Conservation (phyloP, 768 basidiomycete genomes). For the Russula dissimulans region DNA sequence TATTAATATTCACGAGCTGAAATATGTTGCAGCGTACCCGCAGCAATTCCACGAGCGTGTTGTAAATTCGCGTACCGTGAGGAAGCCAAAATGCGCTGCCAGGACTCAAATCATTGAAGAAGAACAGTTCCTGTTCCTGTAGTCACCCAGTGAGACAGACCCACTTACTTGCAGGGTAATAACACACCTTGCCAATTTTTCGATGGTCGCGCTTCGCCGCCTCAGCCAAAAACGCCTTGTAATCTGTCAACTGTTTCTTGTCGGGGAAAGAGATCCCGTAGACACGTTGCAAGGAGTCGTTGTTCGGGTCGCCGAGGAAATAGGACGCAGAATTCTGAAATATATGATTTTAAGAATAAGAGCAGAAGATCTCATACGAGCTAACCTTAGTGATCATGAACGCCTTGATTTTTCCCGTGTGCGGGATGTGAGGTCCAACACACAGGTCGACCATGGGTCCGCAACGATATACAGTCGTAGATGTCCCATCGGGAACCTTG, state of each 20-base stretch:
- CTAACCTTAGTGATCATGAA: constrained; percentile 90
- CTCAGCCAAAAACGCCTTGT: constrained; percentile 93
- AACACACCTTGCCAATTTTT: constrained; percentile 75
- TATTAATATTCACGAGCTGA: constrained; percentile 2
- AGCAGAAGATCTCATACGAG: not conserved
- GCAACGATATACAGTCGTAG: constrained; percentile 96
- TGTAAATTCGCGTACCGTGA: constrained; percentile 95
- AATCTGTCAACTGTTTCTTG: constrained; percentile 87
- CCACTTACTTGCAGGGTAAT: not conserved
- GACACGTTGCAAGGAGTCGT: constrained; percentile 91
- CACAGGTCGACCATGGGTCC: constrained; percentile 98
- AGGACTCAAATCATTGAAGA: constrained; percentile 95
- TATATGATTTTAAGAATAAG: not conserved
- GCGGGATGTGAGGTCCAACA: constrained; percentile 94
- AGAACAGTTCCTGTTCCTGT: constrained; percentile 93
- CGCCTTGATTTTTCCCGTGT: constrained; percentile 96
- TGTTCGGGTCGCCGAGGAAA: constrained; percentile 88
- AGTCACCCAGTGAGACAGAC: constrained; percentile 8
- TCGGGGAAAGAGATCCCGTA: constrained; percentile 99
- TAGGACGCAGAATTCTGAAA: constrained; percentile 90
- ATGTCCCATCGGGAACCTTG: constrained; percentile 93
- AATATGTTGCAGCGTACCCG: constrained; percentile 44
- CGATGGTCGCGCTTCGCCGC: constrained; percentile 98
- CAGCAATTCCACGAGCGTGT: constrained; percentile 83
- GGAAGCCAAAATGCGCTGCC: constrained; percentile 96